phyloP scores from a whole-genome alignment of 2,329 filamentous ascomycete species.

The Alternaria burnsii region DNA sequence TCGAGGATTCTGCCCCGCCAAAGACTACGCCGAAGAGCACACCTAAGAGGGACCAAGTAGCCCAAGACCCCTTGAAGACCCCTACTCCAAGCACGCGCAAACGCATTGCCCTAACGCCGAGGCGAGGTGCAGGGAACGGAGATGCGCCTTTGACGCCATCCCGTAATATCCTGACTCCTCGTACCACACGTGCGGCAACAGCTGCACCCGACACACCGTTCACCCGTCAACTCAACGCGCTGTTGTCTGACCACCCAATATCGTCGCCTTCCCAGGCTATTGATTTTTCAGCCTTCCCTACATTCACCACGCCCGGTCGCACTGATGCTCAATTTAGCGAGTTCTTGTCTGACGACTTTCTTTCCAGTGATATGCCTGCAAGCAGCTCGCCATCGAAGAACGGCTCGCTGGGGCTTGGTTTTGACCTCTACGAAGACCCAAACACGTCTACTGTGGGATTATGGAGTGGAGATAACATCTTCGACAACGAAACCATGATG shows the following conservation, averaged over 20 bases:
- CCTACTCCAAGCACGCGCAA: constrained; percentile 53
- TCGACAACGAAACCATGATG: constrained; percentile 42
- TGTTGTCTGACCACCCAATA: constrained; percentile 58
- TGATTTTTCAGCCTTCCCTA: constrained; percentile 48
- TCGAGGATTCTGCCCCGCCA: constrained; percentile 68
- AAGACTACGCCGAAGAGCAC: constrained; percentile 66
- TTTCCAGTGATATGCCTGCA: constrained; percentile 49
- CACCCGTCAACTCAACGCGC: constrained; percentile 69
- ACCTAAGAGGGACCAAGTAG: constrained; percentile 67
- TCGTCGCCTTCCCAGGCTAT: constrained; percentile 43
- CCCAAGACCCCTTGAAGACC: constrained; percentile 57
- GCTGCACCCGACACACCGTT: constrained; percentile 62
- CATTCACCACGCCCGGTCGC: constrained; percentile 42
- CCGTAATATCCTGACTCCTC: constrained; percentile 49
- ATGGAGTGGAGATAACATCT: constrained; percentile 47
- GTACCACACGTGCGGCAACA: constrained; percentile 43
- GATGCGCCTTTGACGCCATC: constrained; percentile 38
- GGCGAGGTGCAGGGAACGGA: constrained; percentile 28
- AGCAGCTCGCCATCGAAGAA: constrained; percentile 46
- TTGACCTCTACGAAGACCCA: constrained; percentile 51
- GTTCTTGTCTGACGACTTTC: constrained; percentile 42
- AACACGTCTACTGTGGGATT: constrained; percentile 44
- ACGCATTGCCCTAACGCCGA: constrained; percentile 48
- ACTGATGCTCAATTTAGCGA: constrained; percentile 37
- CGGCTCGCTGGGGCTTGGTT: constrained; percentile 35